phyloP scores from a whole-genome alignment of 139 green algal species.

The Micromonas pusilla region DNA sequence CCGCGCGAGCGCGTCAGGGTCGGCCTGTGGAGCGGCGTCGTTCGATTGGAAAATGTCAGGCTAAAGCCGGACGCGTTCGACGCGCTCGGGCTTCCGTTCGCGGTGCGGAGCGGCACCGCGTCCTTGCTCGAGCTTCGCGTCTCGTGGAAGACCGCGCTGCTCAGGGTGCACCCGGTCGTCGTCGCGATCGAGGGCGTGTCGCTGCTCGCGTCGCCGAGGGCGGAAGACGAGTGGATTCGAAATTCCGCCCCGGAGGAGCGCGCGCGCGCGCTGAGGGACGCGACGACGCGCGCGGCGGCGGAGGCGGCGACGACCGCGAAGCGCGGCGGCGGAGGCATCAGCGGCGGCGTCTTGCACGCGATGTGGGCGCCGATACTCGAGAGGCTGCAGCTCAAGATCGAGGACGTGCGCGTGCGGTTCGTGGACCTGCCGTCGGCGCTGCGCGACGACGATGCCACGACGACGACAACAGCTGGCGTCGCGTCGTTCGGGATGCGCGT shows the following conservation, averaged over 20 bases:
- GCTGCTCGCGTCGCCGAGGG: neutral
- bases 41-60: neutral
- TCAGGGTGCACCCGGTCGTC: neutral
- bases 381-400: neutral
- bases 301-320: neutral
- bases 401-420: neutral
- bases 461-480: no score
- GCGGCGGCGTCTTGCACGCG: neutral
- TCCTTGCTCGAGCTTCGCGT: neutral
- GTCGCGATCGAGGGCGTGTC: neutral
- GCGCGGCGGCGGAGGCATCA: neutral
- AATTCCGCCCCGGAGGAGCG: neutral
- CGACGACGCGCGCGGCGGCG: no score
- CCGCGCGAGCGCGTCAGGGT: neutral
- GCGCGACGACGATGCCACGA: no score
- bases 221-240: neutral
- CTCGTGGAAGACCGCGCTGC: neutral
- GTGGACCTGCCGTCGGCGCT: neutral
- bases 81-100: neutral
- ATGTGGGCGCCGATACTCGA: neutral
- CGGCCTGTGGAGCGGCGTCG: neutral
- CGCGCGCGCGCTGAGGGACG: neutral
- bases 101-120: neutral
- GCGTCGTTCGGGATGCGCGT: neutral
- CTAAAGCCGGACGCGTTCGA: neutral